A percentile compares a stretch with the other conserved stretches of the same genome.
Conservation (phyloP, 371 early-diverging fungal genomes). For the Mortierella sp. region DNA sequence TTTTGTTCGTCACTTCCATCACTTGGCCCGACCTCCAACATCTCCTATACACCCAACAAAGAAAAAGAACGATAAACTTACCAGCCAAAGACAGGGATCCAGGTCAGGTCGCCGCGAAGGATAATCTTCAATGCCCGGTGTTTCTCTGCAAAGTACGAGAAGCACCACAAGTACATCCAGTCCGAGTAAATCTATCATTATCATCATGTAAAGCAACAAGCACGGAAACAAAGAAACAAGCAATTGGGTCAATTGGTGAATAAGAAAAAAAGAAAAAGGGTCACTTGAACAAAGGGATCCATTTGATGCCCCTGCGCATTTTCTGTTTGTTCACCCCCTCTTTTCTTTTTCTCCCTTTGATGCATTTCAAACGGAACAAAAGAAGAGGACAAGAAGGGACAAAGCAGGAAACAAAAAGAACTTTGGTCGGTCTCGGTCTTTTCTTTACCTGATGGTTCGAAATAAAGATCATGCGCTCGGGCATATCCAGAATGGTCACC, state of each 20-base stretch:
- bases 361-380: not conserved
- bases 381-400: not conserved
- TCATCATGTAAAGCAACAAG: not conserved
- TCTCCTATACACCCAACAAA: not conserved
- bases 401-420: not conserved
- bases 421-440: not conserved
- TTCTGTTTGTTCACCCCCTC: not conserved
- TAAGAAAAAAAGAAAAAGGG: not conserved
- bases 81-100: slow-evolving; percentile 89
- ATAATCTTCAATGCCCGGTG: slow-evolving; percentile 89
- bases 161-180: slow-evolving; percentile 90
- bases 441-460: slow-evolving; percentile 83
- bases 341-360: not conserved
- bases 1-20: no score
- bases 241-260: no score
- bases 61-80: slow-evolving; percentile 33
- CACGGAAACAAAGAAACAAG: not conserved
- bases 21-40: no score
- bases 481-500: slow-evolving; percentile 59
- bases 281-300: not conserved
- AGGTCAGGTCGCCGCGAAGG: slow-evolving; percentile 81
- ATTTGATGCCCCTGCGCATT: slow-evolving; percentile 2
- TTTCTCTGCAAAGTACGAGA: slow-evolving; percentile 73
- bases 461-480: slow-evolving; percentile 68
- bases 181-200: slow-evolving; percentile 81